These are phyloP conservation scores for Hawksworthiomyces lignivorus DNA, from an alignment of 2,329 filamentous ascomycete species.

Conservation along the genomic window DNA sequence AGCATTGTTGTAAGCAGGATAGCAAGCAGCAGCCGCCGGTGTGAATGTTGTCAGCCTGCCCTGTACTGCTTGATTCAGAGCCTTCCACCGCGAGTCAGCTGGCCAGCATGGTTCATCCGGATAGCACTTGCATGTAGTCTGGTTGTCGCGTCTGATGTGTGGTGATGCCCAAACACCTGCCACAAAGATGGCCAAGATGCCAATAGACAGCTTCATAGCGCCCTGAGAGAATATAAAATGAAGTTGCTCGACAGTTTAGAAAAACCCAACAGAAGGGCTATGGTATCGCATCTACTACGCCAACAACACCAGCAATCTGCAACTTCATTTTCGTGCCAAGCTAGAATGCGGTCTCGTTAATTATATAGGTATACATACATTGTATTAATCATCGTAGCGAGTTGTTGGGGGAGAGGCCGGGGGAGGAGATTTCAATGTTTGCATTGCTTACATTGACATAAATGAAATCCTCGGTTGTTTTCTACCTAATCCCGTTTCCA, in stretches of 20 bases:
- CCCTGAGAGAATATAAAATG: no score
- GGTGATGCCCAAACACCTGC: slow-evolving; percentile 1
- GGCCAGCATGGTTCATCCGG: slow-evolving; percentile 11
- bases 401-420: no score
- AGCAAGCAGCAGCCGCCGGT: slow-evolving; percentile 8
- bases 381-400: no score
- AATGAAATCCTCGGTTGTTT: not conserved
- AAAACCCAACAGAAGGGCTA: no score
- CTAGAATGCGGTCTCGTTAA: no score
- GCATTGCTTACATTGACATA: no score
- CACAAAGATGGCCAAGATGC: not conserved
- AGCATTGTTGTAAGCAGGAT: slow-evolving; percentile 13
- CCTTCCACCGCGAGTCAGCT: slow-evolving; percentile 6
- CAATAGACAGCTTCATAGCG: not conserved
- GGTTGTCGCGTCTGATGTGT: not conserved
- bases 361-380: no score
- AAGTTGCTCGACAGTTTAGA: no score
- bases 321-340: no score
- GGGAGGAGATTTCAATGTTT: no score
- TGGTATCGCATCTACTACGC: no score
- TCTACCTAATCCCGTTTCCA: not conserved
- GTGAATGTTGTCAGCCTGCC: slow-evolving; percentile 9
- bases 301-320: no score
- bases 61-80: slow-evolving; percentile 10
- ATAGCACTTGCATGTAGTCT: slow-evolving; percentile 19